phyloP scores from a whole-genome alignment of 257 asterid species.

The Fraxinus cuspidata region DNA sequence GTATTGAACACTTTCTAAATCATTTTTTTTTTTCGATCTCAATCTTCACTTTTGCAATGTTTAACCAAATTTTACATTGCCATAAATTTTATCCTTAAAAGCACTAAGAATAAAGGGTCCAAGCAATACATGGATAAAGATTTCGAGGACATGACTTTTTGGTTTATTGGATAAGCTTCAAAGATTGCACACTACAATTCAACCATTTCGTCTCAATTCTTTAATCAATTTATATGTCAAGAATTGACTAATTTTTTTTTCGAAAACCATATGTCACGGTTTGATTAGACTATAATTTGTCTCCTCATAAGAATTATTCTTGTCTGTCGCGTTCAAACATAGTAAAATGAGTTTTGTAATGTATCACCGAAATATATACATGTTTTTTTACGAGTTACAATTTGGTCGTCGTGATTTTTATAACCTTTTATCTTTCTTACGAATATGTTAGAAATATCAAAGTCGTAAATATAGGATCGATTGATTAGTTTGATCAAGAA shows the following conservation, averaged over 20 bases:
- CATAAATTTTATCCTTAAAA: neutral
- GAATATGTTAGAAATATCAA: too few relatives aligned
- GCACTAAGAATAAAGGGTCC: constrained; percentile 3
- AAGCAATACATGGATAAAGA: neutral
- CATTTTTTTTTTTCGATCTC: neutral
- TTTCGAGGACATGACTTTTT: neutral
- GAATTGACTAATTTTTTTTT: neutral
- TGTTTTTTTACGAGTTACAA: neutral
- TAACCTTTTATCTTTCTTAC: too few relatives aligned
- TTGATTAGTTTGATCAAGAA: neutral
- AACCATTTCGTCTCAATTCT: neutral
- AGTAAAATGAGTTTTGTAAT: neutral
- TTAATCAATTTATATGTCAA: neutral
- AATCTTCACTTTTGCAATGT: neutral
- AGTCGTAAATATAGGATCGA: neutral
- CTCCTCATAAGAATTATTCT: neutral
- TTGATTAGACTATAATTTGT: neutral
- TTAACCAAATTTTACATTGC: neutral
- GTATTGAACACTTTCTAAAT: neutral
- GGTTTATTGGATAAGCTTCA: neutral
- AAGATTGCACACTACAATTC: neutral
- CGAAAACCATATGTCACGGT: neutral
- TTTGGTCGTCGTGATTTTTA: too few relatives aligned
- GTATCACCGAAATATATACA: neutral
- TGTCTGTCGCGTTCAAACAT: neutral